Evolutionary conservation across 2,329 filamentous ascomycete species (phyloP).

Genomic region (Penicillium sp.): DNA sequence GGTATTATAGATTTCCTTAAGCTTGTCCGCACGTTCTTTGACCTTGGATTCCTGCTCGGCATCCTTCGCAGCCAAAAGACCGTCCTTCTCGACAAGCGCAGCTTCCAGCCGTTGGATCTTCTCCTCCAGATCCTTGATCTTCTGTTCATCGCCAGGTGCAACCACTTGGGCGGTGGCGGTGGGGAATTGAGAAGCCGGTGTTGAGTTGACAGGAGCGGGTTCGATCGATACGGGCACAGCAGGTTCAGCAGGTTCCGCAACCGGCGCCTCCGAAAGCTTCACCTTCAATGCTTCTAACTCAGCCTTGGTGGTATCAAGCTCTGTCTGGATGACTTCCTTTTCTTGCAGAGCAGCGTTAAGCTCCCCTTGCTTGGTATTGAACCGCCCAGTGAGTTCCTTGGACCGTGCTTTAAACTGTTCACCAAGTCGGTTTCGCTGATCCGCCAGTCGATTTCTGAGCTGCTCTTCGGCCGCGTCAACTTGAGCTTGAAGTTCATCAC

Average conservation of each 20-base stretch:
- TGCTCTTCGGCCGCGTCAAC: slow-evolving; percentile 48
- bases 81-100: slow-evolving; percentile 51
- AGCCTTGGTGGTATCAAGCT: slow-evolving; percentile 61
- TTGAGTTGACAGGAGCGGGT: slow-evolving; percentile 43
- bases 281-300: slow-evolving; percentile 51
- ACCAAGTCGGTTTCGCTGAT: slow-evolving; percentile 47
- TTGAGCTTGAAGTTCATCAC: slow-evolving; percentile 61
- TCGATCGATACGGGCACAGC: slow-evolving; percentile 32
- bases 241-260: slow-evolving; percentile 4
- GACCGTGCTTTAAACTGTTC: slow-evolving; percentile 55
- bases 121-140: slow-evolving; percentile 61
- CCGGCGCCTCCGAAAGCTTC: slow-evolving; percentile 47
- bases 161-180: slow-evolving; percentile 24
- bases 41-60: slow-evolving; percentile 50
- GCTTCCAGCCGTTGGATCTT: slow-evolving; percentile 55
- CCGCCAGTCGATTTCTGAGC: slow-evolving; percentile 49
- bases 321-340: slow-evolving; percentile 65
- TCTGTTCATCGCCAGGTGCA: slow-evolving; percentile 48
- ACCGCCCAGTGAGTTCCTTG: slow-evolving; percentile 64
- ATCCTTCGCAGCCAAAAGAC: slow-evolving; percentile 47
- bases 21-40: slow-evolving; percentile 52
- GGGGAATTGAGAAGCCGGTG: slow-evolving; percentile 34
- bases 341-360: slow-evolving; percentile 54
- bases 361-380: slow-evolving; percentile 52
- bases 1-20: slow-evolving; percentile 67